A percentile compares a stretch with the other conserved stretches of the same genome.
phyloP scores from a whole-genome alignment of 106 monocot genomes.

The Phalaenopsis aphrodite region DNA sequence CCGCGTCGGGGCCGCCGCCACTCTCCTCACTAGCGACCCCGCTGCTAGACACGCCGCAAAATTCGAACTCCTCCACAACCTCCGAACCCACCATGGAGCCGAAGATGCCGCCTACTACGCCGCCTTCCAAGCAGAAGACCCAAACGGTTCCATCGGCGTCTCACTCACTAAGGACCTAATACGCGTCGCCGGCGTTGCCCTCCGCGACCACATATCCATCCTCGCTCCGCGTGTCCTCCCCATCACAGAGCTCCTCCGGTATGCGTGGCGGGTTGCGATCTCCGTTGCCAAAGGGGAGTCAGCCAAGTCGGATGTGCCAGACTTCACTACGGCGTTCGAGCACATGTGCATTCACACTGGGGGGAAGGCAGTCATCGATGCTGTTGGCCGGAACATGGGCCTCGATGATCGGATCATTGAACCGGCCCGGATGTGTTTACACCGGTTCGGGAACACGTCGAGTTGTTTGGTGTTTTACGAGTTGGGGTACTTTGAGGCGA shows the following conservation, averaged over 20 bases:
- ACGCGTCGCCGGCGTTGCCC: slow-evolving; percentile 31
- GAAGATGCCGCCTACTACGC: slow-evolving; percentile 37
- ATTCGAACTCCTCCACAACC: slow-evolving; percentile 22
- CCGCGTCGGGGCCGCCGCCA: slow-evolving; percentile 42
- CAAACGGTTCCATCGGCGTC: slow-evolving; percentile 21
- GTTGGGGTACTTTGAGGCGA: slow-evolving; percentile 66
- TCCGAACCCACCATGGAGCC: slow-evolving; percentile 50
- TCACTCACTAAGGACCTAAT: slow-evolving; percentile 36
- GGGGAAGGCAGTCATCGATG: slow-evolving; percentile 53
- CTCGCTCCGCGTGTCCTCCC: slow-evolving; percentile 43
- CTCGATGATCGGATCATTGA: slow-evolving; percentile 27
- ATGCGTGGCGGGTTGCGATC: not conserved
- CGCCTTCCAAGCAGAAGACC: slow-evolving; percentile 37
- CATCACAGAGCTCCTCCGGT: slow-evolving; percentile 14
- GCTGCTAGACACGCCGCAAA: slow-evolving; percentile 20
- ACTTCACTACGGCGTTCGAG: slow-evolving; percentile 50
- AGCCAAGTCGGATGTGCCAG: slow-evolving; percentile 29
- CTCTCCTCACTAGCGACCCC: slow-evolving; percentile 36
- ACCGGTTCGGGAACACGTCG: slow-evolving; percentile 75
- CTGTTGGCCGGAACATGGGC: slow-evolving; percentile 23
- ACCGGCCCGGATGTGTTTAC: slow-evolving; percentile 57
- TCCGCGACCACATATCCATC: slow-evolving; percentile 18
- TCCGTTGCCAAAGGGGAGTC: not conserved
- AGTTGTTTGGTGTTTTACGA: slow-evolving; percentile 69
- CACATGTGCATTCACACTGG: slow-evolving; percentile 58